Conservation (phyloP, 352 stramenopile species). For the Phytopythium mirpurense region DNA sequence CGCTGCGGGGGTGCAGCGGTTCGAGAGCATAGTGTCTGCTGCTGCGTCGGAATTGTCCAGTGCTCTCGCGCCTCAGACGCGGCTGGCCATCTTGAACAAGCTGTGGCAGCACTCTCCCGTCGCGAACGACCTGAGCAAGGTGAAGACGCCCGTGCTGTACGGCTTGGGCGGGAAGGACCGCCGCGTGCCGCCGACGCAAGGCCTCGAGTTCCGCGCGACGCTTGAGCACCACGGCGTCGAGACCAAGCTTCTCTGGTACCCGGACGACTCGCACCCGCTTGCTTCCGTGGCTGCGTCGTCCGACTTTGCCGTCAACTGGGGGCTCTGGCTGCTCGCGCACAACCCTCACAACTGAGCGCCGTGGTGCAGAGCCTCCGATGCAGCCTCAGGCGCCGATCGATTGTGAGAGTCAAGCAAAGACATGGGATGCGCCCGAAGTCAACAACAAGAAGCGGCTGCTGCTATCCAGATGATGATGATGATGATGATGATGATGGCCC, state of each 20-base stretch:
- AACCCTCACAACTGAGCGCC: conserved; percentile 20
- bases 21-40: conserved; percentile 79
- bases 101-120: conserved; percentile 91
- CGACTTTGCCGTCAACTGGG: conserved; percentile 78
- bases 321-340: conserved; percentile 62
- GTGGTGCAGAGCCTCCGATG: not conserved
- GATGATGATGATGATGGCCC: not conserved
- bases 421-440: too few species aligned
- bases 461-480: not conserved
- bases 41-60: conserved; percentile 17
- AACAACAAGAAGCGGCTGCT: too few species aligned
- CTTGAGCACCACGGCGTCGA: conserved; percentile 52
- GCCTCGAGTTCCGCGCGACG: conserved; percentile 91
- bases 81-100: conserved; percentile 52
- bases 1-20: conserved; percentile 71
- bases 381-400: not conserved
- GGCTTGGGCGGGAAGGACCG: conserved; percentile 90
- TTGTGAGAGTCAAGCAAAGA: not conserved
- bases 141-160: conserved; percentile 89
- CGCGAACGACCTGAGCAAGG: conserved; percentile 73
- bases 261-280: conserved; percentile 67
- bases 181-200: conserved; percentile 88
- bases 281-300: conserved; percentile 56
- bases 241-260: conserved; percentile 67
- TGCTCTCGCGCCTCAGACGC: conserved; percentile 37